Evolutionary conservation across 768 basidiomycete species (phyloP).

Genomic region (Kwoniella botswanensis): DNA sequence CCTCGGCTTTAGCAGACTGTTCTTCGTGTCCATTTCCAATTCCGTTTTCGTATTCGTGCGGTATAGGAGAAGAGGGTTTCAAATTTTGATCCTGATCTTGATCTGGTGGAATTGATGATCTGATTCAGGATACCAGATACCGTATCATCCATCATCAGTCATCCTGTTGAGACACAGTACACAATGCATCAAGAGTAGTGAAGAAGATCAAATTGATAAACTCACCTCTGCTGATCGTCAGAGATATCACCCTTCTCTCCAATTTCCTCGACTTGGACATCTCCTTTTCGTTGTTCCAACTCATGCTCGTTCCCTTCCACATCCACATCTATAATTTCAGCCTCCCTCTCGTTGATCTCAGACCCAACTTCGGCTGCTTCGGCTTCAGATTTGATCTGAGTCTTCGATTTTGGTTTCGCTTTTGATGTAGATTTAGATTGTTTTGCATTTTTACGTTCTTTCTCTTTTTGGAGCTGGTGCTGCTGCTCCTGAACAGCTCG

Average conservation of each 20-base stretch:
- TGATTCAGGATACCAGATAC: too few relatives aligned
- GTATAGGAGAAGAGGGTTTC: not conserved
- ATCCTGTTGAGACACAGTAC: too few relatives aligned
- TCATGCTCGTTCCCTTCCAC: not conserved
- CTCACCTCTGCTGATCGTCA: not conserved
- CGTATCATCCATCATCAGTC: too few relatives aligned
- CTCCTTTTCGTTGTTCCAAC: not conserved
- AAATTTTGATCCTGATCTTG: too few relatives aligned
- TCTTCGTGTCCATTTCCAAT: not conserved
- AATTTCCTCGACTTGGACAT: not conserved
- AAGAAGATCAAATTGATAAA: not conserved
- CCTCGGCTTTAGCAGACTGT: slow-evolving; percentile 4
- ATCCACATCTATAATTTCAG: not conserved
- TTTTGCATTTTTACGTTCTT: not conserved
- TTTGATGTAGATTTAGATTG: too few relatives aligned
- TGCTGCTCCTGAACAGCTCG: not conserved
- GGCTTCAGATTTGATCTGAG: not conserved
- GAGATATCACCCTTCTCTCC: not conserved
- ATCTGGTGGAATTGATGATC: too few relatives aligned
- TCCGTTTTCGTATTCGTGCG: not conserved
- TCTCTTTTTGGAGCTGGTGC: not conserved
- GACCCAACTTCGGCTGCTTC: not conserved
- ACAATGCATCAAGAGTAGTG: too few relatives aligned
- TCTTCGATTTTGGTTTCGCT: too few relatives aligned
- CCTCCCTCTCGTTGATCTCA: not conserved